Percentiles rank a stretch among this genome's conserved stretches.
These are phyloP conservation scores for Scedosporium boydii DNA, from an alignment of 2,329 filamentous ascomycete genomes.

Conservation along the genomic window DNA sequence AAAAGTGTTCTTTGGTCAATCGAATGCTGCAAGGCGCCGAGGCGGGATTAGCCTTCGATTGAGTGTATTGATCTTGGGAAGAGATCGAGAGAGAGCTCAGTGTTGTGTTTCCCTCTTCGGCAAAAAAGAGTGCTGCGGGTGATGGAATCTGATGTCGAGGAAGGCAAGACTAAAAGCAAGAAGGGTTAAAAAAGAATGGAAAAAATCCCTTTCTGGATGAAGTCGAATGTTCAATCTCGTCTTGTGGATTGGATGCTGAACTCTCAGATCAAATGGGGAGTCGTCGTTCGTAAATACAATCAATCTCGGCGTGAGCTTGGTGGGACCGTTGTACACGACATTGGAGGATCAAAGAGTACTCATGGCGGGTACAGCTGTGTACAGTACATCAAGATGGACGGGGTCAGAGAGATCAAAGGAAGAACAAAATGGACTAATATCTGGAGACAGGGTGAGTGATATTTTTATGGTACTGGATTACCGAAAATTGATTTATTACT, in stretches of 20 bases:
- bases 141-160: too few relatives aligned
- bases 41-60: too few relatives aligned
- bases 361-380: neutral
- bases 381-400: neutral
- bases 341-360: neutral
- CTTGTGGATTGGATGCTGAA: neutral
- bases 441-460: constrained; percentile 2
- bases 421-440: neutral
- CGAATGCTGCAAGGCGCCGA: too few relatives aligned
- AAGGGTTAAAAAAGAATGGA: neutral
- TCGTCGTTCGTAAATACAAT: neutral
- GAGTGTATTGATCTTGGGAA: too few relatives aligned
- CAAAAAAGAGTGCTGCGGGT: too few relatives aligned
- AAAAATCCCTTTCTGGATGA: neutral
- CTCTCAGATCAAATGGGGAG: neutral
- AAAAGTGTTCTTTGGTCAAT: neutral
- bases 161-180: neutral
- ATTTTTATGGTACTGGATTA: neutral
- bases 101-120: too few relatives aligned
- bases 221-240: constrained; percentile 1
- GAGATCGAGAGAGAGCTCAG: too few relatives aligned
- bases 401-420: neutral
- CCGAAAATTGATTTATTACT: neutral
- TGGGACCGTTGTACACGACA: neutral
- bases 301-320: neutral